Percentiles rank a stretch among this genome's conserved stretches.
Evolutionary conservation across 1,284 basidiomycete species (phyloP).

Genomic region (Amylostereum chailletii): DNA sequence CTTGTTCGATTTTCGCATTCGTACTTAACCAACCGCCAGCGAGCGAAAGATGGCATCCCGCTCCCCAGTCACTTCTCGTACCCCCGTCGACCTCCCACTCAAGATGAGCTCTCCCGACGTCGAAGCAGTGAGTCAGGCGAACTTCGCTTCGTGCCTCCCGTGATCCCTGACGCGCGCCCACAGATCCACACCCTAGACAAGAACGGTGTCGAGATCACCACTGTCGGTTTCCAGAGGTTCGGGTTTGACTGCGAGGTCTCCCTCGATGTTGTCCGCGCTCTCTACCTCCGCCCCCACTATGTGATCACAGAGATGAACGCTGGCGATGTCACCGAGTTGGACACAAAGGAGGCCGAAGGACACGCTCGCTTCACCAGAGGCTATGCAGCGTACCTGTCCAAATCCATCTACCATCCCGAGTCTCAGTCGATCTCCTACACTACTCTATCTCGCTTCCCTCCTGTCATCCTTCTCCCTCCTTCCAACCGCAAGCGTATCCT

Average conservation of each 20-base stretch:
- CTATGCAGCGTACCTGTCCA: conserved; percentile 60
- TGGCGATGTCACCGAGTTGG: conserved; percentile 27
- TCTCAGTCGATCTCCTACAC: conserved; percentile 82
- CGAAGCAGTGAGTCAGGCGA: conserved; percentile 7
- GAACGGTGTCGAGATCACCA: conserved; percentile 64
- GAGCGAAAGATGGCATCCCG: no score
- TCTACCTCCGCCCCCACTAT: conserved; percentile 83
- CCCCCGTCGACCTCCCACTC: not conserved
- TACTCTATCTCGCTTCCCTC: conserved; percentile 83
- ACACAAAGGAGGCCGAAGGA: conserved; percentile 29
- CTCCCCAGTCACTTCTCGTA: no score
- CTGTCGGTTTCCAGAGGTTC: conserved; percentile 76
- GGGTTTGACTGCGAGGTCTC: conserved; percentile 83
- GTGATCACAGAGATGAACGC: conserved; percentile 37
- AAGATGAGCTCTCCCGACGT: conserved; percentile 10
- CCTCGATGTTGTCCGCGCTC: conserved; percentile 68
- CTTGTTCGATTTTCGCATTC: no score
- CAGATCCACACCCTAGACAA: conserved; percentile 64
- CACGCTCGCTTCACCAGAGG: conserved; percentile 50
- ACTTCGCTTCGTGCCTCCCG: not conserved
- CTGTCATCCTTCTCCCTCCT: conserved; percentile 80
- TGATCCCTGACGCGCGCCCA: conserved; percentile 3
- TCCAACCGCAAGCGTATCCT: conserved; percentile 81
- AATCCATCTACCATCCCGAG: conserved; percentile 77
- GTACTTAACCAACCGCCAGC: no score